Evolutionary conservation across 2,329 filamentous ascomycete genomes (phyloP).

Genomic region (Gaeumannomyces tritici): DNA sequence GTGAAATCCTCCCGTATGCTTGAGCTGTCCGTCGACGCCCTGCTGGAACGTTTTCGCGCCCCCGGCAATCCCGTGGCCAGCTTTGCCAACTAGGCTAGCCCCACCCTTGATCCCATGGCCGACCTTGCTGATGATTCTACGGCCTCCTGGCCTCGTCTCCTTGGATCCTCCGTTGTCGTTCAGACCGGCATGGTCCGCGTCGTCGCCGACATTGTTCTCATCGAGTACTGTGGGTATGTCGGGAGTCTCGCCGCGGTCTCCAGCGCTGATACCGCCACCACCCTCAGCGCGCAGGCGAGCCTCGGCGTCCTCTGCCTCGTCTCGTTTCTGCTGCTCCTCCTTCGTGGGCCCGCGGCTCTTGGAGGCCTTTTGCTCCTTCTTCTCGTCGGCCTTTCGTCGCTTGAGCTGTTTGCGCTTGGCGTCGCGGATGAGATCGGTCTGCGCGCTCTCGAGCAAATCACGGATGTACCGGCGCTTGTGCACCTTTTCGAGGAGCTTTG

Average conservation of each 20-base stretch:
- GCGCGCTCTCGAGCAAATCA: slow-evolving; percentile 62
- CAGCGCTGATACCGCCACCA: slow-evolving; percentile 38
- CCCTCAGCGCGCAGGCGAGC: slow-evolving; percentile 41
- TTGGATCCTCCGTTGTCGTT: neutral
- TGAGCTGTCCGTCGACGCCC: slow-evolving; percentile 41
- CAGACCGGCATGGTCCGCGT: neutral
- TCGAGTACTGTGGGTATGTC: slow-evolving; percentile 26
- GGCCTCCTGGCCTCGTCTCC: neutral
- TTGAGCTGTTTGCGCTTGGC: slow-evolving; percentile 76
- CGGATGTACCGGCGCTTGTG: slow-evolving; percentile 64
- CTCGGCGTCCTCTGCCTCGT: slow-evolving; percentile 37
- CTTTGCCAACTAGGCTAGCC: slow-evolving; percentile 28
- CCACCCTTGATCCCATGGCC: slow-evolving; percentile 40
- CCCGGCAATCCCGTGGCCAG: slow-evolving; percentile 33
- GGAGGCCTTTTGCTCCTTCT: slow-evolving; percentile 46
- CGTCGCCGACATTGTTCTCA: slow-evolving; percentile 17
- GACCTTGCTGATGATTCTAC: slow-evolving; percentile 27
- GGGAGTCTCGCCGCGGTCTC: slow-evolving; percentile 42
- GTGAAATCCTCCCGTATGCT: slow-evolving; percentile 46
- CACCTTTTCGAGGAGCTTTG: slow-evolving; percentile 76
- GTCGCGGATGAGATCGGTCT: slow-evolving; percentile 72
- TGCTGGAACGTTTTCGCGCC: slow-evolving; percentile 36
- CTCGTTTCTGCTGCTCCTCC: slow-evolving; percentile 35
- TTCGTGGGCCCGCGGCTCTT: slow-evolving; percentile 41
- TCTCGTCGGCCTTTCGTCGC: slow-evolving; percentile 52